phyloP scores from a whole-genome alignment of 2,329 filamentous ascomycete genomes.

The Moelleriella libera region DNA sequence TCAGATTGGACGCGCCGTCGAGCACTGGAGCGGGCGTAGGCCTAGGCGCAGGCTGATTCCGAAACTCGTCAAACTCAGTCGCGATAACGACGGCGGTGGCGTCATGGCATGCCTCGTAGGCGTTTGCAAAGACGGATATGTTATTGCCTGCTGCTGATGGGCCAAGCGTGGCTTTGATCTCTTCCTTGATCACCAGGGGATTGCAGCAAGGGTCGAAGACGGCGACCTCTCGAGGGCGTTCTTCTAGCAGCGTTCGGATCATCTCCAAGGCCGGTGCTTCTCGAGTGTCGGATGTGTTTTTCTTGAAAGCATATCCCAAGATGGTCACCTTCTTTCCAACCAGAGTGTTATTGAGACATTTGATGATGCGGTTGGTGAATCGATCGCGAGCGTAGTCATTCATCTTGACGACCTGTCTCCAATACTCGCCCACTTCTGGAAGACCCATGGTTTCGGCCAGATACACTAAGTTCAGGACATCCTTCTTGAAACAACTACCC shows the following conservation, averaged over 20 bases:
- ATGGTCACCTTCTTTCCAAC: slow-evolving; percentile 57
- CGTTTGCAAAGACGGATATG: slow-evolving; percentile 31
- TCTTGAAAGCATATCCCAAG: slow-evolving; percentile 69
- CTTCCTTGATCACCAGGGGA: slow-evolving; percentile 31
- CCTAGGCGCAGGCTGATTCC: slow-evolving; percentile 21
- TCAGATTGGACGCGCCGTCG: slow-evolving; percentile 14
- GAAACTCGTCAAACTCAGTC: slow-evolving; percentile 44
- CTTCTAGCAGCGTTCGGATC: slow-evolving; percentile 49
- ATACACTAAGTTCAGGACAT: slow-evolving; percentile 61
- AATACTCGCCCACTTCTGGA: slow-evolving; percentile 61
- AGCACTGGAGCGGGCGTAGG: slow-evolving; percentile 13
- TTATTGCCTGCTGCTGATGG: slow-evolving; percentile 24
- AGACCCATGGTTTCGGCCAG: slow-evolving; percentile 57
- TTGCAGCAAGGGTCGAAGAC: slow-evolving; percentile 56
- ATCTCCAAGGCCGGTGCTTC: slow-evolving; percentile 57
- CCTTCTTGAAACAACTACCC: slow-evolving; percentile 72
- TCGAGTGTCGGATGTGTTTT: slow-evolving; percentile 61
- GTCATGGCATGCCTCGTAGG: slow-evolving; percentile 32
- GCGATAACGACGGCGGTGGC: slow-evolving; percentile 38
- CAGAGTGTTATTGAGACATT: slow-evolving; percentile 53
- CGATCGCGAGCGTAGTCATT: slow-evolving; percentile 63
- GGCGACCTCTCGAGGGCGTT: slow-evolving; percentile 47
- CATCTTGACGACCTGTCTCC: slow-evolving; percentile 59
- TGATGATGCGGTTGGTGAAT: slow-evolving; percentile 52
- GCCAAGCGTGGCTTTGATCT: slow-evolving; percentile 31